phyloP scores from a whole-genome alignment of 805 yeast genomes.

The Sugiyamaella qingdaonensis region DNA sequence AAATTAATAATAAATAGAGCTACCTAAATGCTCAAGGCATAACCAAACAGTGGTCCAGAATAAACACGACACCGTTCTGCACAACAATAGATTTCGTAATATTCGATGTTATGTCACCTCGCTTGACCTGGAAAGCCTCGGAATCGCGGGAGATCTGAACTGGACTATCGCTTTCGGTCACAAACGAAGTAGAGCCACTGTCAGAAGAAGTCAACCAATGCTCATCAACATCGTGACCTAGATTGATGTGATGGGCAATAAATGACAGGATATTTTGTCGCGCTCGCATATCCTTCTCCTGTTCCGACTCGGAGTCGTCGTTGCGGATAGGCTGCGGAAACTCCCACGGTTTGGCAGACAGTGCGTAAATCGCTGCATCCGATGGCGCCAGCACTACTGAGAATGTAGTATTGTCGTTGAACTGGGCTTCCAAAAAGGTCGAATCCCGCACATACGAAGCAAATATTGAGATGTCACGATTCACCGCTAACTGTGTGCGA shows the following conservation, averaged over 20 bases:
- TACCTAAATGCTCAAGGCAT: slow-evolving; percentile 7
- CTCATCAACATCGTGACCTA: slow-evolving; percentile 13
- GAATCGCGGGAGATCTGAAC: slow-evolving; percentile 9
- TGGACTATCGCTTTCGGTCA: slow-evolving; percentile 12
- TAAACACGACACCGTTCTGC: slow-evolving; percentile 32
- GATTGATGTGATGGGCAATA: slow-evolving; percentile 59
- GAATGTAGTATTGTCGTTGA: slow-evolving; percentile 42
- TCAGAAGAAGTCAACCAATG: background rate
- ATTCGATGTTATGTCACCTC: slow-evolving; percentile 16
- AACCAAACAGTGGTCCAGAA: slow-evolving; percentile 22
- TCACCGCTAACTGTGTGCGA: slow-evolving; percentile 39
- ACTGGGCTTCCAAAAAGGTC: slow-evolving; percentile 43
- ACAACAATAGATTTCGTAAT: slow-evolving; percentile 21
- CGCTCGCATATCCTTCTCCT: slow-evolving; percentile 47
- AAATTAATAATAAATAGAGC: background rate
- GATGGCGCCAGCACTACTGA: slow-evolving; percentile 68
- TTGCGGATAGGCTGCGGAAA: slow-evolving; percentile 54
- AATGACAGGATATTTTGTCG: slow-evolving; percentile 52
- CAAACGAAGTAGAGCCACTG: background rate
- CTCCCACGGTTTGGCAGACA: slow-evolving; percentile 72
- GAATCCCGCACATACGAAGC: slow-evolving; percentile 68
- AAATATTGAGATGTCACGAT: slow-evolving; percentile 52
- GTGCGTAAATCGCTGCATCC: slow-evolving; percentile 51
- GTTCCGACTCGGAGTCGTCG: slow-evolving; percentile 28
- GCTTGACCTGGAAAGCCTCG: slow-evolving; percentile 4